These are phyloP conservation scores for Erysiphe pulchra DNA, from an alignment of 2,329 filamentous ascomycete species.

Conservation along the genomic window DNA sequence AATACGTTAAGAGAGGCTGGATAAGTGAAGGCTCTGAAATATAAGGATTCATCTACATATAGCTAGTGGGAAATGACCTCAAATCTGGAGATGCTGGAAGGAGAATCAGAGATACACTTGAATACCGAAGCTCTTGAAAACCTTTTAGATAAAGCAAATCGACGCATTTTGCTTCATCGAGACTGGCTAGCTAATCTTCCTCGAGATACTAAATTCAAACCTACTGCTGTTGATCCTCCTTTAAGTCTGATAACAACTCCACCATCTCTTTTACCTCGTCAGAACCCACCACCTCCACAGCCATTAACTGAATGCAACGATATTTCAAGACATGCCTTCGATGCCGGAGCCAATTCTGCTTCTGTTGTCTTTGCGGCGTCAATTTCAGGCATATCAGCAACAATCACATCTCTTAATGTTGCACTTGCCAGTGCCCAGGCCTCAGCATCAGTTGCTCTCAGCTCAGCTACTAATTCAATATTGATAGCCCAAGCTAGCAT, in stretches of 20 bases:
- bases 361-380: background rate
- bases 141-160: slow-evolving; percentile 1
- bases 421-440: background rate
- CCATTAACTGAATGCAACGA: background rate
- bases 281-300: background rate
- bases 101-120: background rate
- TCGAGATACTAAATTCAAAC: background rate
- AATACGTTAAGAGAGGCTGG: background rate
- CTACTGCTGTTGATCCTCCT: background rate
- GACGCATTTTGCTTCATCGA: background rate
- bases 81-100: background rate
- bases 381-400: slow-evolving; percentile 1
- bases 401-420: slow-evolving; percentile 1
- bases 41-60: background rate
- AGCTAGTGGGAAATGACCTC: too few relatives aligned
- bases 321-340: background rate
- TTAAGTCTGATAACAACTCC: background rate
- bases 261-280: background rate
- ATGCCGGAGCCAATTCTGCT: background rate
- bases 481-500: slow-evolving; percentile 1
- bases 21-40: background rate
- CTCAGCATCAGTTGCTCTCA: slow-evolving; percentile 1
- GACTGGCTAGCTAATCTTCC: background rate
- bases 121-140: background rate
- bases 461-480: background rate